Base-by-base conservation (phyloP, 23 red algal genomes). In the Rhodosorus marinus region DNA sequence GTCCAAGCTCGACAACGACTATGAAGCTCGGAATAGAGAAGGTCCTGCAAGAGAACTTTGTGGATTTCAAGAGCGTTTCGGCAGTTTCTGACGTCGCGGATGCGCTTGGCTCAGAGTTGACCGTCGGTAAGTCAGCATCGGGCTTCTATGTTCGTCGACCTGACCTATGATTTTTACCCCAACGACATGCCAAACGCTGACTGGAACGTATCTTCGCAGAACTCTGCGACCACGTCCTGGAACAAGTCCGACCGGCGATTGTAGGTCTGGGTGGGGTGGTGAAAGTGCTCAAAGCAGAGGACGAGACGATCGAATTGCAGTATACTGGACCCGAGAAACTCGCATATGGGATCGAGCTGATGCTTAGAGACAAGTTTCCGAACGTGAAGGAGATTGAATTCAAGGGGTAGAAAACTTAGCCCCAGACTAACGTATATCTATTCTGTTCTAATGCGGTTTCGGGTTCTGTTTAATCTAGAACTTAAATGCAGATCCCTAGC, bases 11-110 rank as follows among this genome's bases (percentile, higher is more conserved):
- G 20, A 47, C 61, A n/a, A 61, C 63, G 4, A 95, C 88, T 2
- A 83, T 95, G 76, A 36, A 67, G 40, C 46, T 95, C 59, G 88
- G 88, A 21, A 61, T 95, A 6, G 78, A 95, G 65, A 53, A 60
- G 21, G 50, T 61, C 33, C 47, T 95, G 24, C 58, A 60, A 38
- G 60, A 66, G 24, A 33, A 33, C 2, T 95, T 84, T 26, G 74
- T 70, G 20, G 42, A 53, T 25, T 32, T 68, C 24, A 38, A 80
- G 24, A 48, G 49, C 29, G 72, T 80, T 24, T 63, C 81, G 11
- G 30, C 42, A 23, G 64, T 65, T 26, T 20, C 77, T 20, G 35
- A 50, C 9, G 52, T 80, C 11, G 52, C 30, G 3, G 43, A 50
- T 17, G 35, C 51, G 29, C 53, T 36, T 0, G 62, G 29, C 21